A percentile compares a stretch with the other conserved stretches of the same genome.
These are phyloP conservation scores for Acanthamoeba lenticulata DNA, from an alignment of 208 protist species.

Conservation along the genomic window DNA sequence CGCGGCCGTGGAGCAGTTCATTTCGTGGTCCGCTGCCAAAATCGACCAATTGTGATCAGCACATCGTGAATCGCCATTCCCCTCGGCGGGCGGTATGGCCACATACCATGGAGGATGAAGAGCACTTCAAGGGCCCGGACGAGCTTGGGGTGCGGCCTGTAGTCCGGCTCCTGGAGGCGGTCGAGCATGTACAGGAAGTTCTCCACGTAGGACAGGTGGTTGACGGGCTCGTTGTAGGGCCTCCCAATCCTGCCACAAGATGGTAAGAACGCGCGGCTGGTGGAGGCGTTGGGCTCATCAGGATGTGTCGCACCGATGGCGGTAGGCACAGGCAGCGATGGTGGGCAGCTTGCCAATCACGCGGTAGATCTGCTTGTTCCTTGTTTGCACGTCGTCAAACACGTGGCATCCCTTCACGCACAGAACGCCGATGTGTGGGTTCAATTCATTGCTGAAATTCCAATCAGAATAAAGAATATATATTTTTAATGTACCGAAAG, in stretches of 20 bases:
- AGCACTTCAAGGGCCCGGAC: constrained; percentile 70
- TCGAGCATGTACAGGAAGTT: constrained; percentile 91
- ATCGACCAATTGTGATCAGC: too few relatives aligned
- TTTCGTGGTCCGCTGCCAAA: constrained; percentile 89
- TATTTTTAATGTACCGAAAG: too few relatives aligned
- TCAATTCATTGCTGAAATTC: too few relatives aligned
- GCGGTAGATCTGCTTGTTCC: constrained; percentile 87
- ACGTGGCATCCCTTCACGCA: constrained; percentile 66
- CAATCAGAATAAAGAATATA: too few relatives aligned
- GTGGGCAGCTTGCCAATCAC: constrained; percentile 88
- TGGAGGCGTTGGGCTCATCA: too few relatives aligned
- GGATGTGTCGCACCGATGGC: constrained; percentile 82
- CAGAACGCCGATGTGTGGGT: too few relatives aligned
- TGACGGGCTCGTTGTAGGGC: constrained; percentile 80
- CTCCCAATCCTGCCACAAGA: constrained; percentile 48
- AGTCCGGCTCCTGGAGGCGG: constrained; percentile 72
- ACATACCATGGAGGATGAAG: constrained; percentile 60
- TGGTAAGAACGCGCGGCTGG: too few relatives aligned
- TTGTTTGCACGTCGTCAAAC: constrained; percentile 73
- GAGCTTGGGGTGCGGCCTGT: constrained; percentile 75
- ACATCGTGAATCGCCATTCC: too few relatives aligned
- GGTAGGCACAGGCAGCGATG: constrained; percentile 88
- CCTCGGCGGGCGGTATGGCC: too few relatives aligned
- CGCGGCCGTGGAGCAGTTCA: constrained; percentile 88
- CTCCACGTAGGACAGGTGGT: constrained; percentile 85